Evolutionary conservation across 441 rosid genomes (phyloP).

Genomic region (Gossypium davidsonii): DNA sequence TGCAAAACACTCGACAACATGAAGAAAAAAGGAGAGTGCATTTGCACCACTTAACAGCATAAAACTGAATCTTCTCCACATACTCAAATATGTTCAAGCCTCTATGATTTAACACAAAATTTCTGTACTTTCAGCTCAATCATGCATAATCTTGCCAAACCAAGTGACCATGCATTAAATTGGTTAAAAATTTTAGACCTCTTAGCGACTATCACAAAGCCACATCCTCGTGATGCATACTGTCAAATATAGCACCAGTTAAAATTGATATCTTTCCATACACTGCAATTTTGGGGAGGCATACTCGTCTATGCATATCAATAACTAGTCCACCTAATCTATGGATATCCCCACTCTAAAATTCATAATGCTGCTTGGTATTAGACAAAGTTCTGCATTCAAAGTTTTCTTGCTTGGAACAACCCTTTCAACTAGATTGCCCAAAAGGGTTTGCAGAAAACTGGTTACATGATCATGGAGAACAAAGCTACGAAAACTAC

Average conservation of each 20-base stretch:
- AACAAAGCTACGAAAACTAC: neutral
- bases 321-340: neutral
- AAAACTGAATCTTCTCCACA: neutral
- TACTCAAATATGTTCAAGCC: neutral
- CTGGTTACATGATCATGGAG: neutral
- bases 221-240: neutral
- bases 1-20: neutral
- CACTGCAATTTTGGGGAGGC: neutral
- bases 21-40: neutral
- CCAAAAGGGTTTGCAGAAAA: neutral
- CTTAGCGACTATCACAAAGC: neutral
- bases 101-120: neutral
- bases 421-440: slow-evolving; percentile 1
- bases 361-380: neutral
- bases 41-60: neutral
- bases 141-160: neutral
- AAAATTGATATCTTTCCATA: neutral
- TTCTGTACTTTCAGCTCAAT: neutral
- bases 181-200: neutral
- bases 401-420: neutral
- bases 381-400: neutral
- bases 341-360: neutral
- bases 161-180: neutral
- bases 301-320: neutral
- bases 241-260: neutral